phyloP scores from a whole-genome alignment of 495 filamentous ascomycete genomes.

The Aspergillus affinis region DNA sequence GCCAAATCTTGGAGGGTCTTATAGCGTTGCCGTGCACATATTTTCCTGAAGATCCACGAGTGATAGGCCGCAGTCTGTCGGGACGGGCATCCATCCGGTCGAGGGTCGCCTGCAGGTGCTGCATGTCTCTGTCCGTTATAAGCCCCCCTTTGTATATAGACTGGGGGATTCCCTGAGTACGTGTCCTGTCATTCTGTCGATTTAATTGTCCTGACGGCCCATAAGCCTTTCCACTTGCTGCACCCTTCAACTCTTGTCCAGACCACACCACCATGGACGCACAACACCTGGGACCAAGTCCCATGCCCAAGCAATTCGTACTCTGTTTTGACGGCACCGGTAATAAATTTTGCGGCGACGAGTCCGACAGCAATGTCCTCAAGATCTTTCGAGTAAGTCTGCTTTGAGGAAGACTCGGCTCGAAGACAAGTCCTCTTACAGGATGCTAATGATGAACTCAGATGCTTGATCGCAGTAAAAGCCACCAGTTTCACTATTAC shows the following conservation, averaged over 20 bases:
- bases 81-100: neutral
- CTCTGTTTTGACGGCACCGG: constrained; percentile 90
- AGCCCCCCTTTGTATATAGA: neutral
- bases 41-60: constrained; percentile 4
- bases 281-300: constrained; percentile 17
- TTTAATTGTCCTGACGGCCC: neutral
- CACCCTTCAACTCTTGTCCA: neutral
- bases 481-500: constrained; percentile 44
- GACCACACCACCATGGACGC: constrained; percentile 17
- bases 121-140: neutral
- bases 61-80: constrained; percentile 3
- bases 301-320: constrained; percentile 57
- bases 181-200: neutral
- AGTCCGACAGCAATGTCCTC: constrained; percentile 82
- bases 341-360: constrained; percentile 80
- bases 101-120: constrained; percentile 4
- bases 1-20: constrained; percentile 1
- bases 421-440: neutral
- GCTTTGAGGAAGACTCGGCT: neutral
- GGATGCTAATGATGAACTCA: neutral
- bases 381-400: constrained; percentile 69
- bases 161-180: neutral
- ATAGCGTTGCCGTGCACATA: constrained; percentile 4
- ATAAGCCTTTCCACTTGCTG: neutral
- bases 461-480: constrained; percentile 58